Evolutionary conservation across 169 alveolate species (phyloP).

Genomic region (Toxoplasma gondii): DNA sequence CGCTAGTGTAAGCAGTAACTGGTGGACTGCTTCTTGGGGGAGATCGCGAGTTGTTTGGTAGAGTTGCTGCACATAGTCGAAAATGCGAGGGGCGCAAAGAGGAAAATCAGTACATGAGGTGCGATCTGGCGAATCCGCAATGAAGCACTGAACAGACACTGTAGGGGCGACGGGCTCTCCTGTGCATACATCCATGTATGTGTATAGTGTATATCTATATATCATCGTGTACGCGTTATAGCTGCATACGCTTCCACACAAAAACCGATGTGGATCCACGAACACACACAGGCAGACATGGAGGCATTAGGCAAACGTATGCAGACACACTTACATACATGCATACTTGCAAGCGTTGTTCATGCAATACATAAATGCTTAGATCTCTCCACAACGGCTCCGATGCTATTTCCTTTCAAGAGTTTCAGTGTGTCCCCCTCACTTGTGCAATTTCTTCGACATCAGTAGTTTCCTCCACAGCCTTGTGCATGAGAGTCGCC

Average conservation of each 20-base stretch:
- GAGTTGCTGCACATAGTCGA: background rate
- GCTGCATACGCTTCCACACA: too few species aligned
- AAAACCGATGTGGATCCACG: background rate
- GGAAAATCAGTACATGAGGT: too few species aligned
- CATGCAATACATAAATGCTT: too few species aligned
- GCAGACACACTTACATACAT: background rate
- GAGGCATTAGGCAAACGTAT: background rate
- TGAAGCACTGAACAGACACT: too few species aligned
- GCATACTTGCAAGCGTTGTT: background rate
- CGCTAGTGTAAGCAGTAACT: constrained; percentile 21
- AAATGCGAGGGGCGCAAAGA: background rate
- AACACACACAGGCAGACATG: background rate
- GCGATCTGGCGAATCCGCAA: too few species aligned
- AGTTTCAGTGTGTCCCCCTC: background rate
- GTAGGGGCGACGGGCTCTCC: too few species aligned
- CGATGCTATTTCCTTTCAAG: too few species aligned
- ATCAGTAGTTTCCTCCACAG: constrained; percentile 10
- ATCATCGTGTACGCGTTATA: too few species aligned
- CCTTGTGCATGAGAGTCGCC: constrained; percentile 13
- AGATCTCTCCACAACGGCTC: too few species aligned
- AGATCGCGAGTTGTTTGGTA: constrained; percentile 32
- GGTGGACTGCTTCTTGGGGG: constrained; percentile 24
- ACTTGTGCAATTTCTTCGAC: constrained; percentile 33
- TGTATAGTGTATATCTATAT: too few species aligned
- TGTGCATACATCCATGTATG: too few species aligned